Percentiles rank a stretch among this genome's conserved stretches.
Evolutionary conservation across 2,329 filamentous ascomycete genomes (phyloP).

Genomic region (Periconia sp.): DNA sequence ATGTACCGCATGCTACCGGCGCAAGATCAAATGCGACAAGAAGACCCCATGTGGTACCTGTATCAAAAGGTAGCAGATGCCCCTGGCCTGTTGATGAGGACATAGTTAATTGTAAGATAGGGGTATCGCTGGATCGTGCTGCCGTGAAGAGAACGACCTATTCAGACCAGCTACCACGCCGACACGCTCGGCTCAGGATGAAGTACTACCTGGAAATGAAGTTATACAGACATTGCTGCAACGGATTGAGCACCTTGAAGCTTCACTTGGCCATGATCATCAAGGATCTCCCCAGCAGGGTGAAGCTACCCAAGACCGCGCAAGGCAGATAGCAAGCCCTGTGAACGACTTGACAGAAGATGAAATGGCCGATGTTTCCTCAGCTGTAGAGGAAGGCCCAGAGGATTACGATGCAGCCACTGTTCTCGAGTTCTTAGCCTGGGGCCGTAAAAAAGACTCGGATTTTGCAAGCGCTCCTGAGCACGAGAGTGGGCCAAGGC

Average conservation of each 20-base stretch:
- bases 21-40: constrained; percentile 51
- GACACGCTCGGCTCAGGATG: constrained; percentile 2
- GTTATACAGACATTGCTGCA: constrained; percentile 26
- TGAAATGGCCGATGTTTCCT: too few species aligned
- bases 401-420: constrained; percentile 51
- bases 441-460: constrained; percentile 54
- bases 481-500: constrained; percentile 18
- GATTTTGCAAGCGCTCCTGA: constrained; percentile 16
- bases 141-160: constrained; percentile 12
- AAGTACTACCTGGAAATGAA: constrained; percentile 2
- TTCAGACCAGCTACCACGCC: background rate
- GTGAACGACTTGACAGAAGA: too few species aligned
- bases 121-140: constrained; percentile 21
- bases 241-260: constrained; percentile 34
- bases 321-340: too few species aligned
- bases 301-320: too few species aligned
- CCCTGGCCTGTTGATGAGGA: background rate
- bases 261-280: too few species aligned
- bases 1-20: constrained; percentile 37
- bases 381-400: too few species aligned
- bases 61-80: constrained; percentile 33
- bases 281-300: too few species aligned
- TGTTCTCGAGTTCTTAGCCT: constrained; percentile 56
- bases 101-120: constrained; percentile 7
- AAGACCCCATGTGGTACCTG: constrained; percentile 50